These are phyloP conservation scores for Leishmania lainsoni DNA, from an alignment of 208 protist genomes.

Conservation along the genomic window DNA sequence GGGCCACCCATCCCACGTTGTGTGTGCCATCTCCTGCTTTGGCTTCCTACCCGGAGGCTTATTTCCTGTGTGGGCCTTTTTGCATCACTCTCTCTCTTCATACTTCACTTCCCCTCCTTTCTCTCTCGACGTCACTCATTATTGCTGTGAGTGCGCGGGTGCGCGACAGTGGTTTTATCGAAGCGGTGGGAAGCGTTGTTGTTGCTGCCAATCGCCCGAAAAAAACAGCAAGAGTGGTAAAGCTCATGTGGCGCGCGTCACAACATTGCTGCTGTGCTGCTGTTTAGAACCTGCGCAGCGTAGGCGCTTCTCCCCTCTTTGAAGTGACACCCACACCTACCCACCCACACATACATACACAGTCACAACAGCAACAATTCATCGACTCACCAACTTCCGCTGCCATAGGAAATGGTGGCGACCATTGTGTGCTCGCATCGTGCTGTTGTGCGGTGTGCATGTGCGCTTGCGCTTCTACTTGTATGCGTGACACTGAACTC, in stretches of 20 bases:
- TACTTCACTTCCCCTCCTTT: background rate
- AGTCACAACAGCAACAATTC: background rate
- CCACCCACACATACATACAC: background rate
- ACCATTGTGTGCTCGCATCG: background rate
- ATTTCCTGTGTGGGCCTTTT: background rate
- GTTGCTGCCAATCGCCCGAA: background rate
- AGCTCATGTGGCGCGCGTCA: too few species aligned
- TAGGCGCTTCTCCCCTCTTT: background rate
- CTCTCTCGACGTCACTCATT: background rate
- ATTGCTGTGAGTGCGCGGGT: background rate
- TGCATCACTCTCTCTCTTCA: background rate
- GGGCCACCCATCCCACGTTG: background rate
- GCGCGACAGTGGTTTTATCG: background rate
- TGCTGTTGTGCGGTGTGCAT: background rate
- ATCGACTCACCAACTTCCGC: background rate
- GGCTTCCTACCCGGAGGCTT: too few species aligned
- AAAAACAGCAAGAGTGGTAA: background rate
- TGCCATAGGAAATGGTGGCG: background rate
- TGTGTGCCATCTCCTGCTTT: background rate
- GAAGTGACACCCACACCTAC: background rate
- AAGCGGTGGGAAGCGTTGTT: background rate
- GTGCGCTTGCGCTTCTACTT: conserved; percentile 12
- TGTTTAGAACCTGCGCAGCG: background rate
- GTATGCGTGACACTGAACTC: conserved; percentile 13
- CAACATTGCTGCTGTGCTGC: background rate